Conservation (phyloP, 768 basidiomycete species). For the Termitomyces sp. region DNA sequence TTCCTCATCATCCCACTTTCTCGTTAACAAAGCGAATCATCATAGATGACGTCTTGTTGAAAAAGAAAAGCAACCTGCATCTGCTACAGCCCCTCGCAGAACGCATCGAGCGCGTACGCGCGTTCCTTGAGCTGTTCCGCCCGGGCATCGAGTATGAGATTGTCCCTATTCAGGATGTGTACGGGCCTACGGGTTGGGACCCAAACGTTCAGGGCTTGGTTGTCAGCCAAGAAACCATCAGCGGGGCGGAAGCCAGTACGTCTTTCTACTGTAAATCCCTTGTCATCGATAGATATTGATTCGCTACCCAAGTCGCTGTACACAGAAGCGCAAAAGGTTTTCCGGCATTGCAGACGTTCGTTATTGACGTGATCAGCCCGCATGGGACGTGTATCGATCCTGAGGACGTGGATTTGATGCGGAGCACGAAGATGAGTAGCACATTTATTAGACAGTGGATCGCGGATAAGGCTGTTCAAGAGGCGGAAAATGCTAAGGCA, state of each 20-base stretch:
- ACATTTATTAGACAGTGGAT: conserved; percentile 93
- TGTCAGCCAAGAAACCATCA: conserved; percentile 82
- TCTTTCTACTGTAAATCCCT: conserved; percentile 8
- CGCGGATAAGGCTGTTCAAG: conserved; percentile 5
- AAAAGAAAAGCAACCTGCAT: conserved; percentile 64
- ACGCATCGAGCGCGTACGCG: conserved; percentile 54
- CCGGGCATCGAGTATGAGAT: conserved; percentile 62
- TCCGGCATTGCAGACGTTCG: conserved; percentile 57
- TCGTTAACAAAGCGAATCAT: background rate
- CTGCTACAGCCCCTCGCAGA: conserved; percentile 56
- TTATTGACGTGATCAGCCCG: conserved; percentile 88
- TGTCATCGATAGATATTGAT: background rate
- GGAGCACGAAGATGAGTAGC: conserved; percentile 88
- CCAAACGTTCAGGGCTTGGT: conserved; percentile 88
- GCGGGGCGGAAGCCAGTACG: conserved; percentile 72
- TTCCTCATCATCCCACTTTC: conserved; percentile 7
- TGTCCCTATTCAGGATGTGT: conserved; percentile 78
- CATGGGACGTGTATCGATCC: conserved; percentile 52
- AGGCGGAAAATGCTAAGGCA: background rate
- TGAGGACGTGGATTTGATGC: conserved; percentile 64
- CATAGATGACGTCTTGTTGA: conserved; percentile 65
- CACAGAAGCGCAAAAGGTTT: conserved; percentile 52
- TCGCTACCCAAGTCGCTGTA: conserved; percentile 49
- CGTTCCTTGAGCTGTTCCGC: conserved; percentile 69
- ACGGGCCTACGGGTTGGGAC: conserved; percentile 87